phyloP scores from a whole-genome alignment of 2,329 filamentous ascomycete species.

The Botryotinia calthae region DNA sequence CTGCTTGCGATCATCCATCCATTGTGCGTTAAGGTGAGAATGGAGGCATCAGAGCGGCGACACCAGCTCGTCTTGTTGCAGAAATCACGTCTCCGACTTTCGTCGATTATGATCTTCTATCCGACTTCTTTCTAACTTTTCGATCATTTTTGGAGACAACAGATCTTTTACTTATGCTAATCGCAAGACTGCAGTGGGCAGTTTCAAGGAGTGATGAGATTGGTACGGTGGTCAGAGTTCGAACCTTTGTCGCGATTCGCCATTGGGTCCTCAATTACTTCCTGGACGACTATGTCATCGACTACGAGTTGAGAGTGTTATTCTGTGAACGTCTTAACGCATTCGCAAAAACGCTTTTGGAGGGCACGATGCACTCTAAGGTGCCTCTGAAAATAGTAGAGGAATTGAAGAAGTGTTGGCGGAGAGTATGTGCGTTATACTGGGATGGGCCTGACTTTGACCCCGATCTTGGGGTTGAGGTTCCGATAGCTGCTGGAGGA shows the following conservation, averaged over 20 bases:
- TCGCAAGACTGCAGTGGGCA: slow-evolving; percentile 85
- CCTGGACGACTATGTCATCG: slow-evolving; percentile 82
- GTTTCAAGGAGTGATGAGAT: slow-evolving; percentile 75
- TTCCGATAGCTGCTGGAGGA: slow-evolving; percentile 74
- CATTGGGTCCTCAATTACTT: slow-evolving; percentile 99
- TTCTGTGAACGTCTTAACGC: slow-evolving; percentile 82
- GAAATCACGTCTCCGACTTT: slow-evolving; percentile 96
- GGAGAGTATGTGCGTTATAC: slow-evolving; percentile 81
- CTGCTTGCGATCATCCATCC: slow-evolving; percentile 71
- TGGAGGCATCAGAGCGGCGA: slow-evolving; percentile 81
- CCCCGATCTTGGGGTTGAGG: slow-evolving; percentile 57
- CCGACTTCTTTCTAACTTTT: slow-evolving; percentile 96
- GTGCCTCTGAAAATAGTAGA: slow-evolving; percentile 78
- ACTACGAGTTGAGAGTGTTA: slow-evolving; percentile 67
- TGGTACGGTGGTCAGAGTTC: slow-evolving; percentile 90
- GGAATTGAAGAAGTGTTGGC: slow-evolving; percentile 97
- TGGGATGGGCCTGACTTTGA: slow-evolving; percentile 77
- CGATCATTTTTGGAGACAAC: slow-evolving; percentile 77
- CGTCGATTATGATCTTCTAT: slow-evolving; percentile 93
- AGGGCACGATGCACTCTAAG: slow-evolving; percentile 46
- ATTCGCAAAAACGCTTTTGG: slow-evolving; percentile 55
- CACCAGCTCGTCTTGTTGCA: slow-evolving; percentile 83
- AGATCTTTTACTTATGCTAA: slow-evolving; percentile 77
- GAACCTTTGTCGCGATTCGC: slow-evolving; percentile 89
- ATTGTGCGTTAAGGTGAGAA: slow-evolving; percentile 79